phyloP scores from a whole-genome alignment of 768 basidiomycete genomes.

The Amanita pseudoporphyria region DNA sequence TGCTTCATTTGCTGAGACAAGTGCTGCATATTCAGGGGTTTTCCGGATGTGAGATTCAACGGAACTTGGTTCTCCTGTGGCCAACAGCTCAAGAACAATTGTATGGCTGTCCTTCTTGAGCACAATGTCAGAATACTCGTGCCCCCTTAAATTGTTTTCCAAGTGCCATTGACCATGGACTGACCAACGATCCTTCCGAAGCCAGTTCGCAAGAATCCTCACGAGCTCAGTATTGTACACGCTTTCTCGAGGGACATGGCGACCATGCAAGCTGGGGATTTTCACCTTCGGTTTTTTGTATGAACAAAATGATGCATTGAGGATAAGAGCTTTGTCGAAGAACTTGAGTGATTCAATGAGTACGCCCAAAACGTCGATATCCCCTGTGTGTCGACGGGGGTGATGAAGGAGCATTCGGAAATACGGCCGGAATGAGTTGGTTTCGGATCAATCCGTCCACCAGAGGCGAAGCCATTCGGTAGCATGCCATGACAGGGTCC shows the following conservation, averaged over 20 bases:
- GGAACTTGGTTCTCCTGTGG: too few relatives aligned
- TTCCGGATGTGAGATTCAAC: conserved; percentile 8
- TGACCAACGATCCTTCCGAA: conserved; percentile 6
- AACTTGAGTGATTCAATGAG: too few relatives aligned
- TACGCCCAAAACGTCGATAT: conserved; percentile 5
- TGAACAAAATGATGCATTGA: conserved; percentile 1
- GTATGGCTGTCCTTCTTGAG: too few relatives aligned
- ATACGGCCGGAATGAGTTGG: conserved; percentile 4
- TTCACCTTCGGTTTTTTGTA: conserved; percentile 8
- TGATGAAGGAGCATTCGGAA: conserved; percentile 7
- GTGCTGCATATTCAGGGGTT: conserved; percentile 6
- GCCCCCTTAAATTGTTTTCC: conserved; percentile 1
- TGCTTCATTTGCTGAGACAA: conserved; percentile 9
- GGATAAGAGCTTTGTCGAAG: conserved; percentile 10
- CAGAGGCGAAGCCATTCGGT: too few relatives aligned
- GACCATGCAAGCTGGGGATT: background rate
- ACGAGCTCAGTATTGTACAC: conserved; percentile 11
- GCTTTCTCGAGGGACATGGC: conserved; percentile 11
- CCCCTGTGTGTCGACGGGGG: background rate
- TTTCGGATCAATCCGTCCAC: too few relatives aligned
- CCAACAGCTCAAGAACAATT: too few relatives aligned
- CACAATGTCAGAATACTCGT: conserved; percentile 11
- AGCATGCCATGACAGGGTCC: background rate
- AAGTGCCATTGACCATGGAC: conserved; percentile 12
- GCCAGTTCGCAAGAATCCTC: conserved; percentile 12